phyloP scores from a whole-genome alignment of 1,284 basidiomycete species.

The Ceratobasidium papillatum region DNA sequence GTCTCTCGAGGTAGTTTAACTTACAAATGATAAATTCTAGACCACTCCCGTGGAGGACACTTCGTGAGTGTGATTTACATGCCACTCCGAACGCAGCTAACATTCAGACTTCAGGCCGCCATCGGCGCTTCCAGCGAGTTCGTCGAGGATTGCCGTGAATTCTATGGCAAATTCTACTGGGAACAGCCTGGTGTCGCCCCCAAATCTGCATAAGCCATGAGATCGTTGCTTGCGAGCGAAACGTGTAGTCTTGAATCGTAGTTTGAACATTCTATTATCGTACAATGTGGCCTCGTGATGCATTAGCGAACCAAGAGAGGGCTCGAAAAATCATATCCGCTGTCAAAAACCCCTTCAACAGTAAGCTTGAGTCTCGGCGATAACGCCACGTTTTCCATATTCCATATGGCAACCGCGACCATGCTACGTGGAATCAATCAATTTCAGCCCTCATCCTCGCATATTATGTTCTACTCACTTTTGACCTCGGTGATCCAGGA shows the following conservation, averaged over 20 bases:
- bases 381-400: slow-evolving; percentile 37
- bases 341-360: slow-evolving; percentile 37
- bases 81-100: background rate
- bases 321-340: slow-evolving; percentile 29
- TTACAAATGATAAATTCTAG: background rate
- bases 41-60: slow-evolving; percentile 36
- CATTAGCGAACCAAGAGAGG: background rate
- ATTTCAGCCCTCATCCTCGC: background rate
- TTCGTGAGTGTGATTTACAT: slow-evolving; percentile 3
- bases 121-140: slow-evolving; percentile 19
- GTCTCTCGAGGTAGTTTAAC: no score
- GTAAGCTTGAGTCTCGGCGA: slow-evolving; percentile 28
- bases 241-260: background rate
- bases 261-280: background rate
- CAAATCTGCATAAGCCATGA: background rate
- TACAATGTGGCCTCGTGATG: background rate
- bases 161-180: slow-evolving; percentile 38
- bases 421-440: slow-evolving; percentile 58
- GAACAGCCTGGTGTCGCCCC: slow-evolving; percentile 32
- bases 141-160: slow-evolving; percentile 33
- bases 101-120: background rate
- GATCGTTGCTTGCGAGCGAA: background rate
- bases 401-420: slow-evolving; percentile 61
- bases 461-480: slow-evolving; percentile 62
- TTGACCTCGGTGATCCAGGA: slow-evolving; percentile 70